These are phyloP conservation scores for Trichoderma parareesei DNA, from an alignment of 495 filamentous ascomycete species.

Conservation along the genomic window DNA sequence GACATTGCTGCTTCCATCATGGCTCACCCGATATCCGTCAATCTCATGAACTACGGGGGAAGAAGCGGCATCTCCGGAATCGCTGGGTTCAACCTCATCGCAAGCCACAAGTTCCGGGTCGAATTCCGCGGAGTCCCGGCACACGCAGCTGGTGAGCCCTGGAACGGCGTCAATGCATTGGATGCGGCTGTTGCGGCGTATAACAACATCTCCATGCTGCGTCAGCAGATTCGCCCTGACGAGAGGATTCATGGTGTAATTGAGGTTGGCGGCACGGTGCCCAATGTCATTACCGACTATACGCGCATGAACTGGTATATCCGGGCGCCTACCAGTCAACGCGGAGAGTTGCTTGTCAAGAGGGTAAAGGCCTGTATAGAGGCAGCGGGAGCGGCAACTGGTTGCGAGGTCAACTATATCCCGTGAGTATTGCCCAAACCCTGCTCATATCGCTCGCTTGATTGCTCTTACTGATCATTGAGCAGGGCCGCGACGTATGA, in stretches of 20 bases:
- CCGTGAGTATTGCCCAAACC: not conserved
- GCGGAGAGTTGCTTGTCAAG: slow-evolving; percentile 38
- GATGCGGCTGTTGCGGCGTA: slow-evolving; percentile 56
- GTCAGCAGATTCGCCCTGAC: slow-evolving; percentile 47
- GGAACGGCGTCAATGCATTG: slow-evolving; percentile 57
- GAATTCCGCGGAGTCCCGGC: slow-evolving; percentile 41
- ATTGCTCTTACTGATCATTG: slow-evolving; percentile 16
- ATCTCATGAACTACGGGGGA: slow-evolving; percentile 17
- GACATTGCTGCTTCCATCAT: slow-evolving; percentile 43
- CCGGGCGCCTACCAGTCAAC: slow-evolving; percentile 35
- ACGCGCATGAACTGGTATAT: slow-evolving; percentile 50
- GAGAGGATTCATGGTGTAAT: slow-evolving; percentile 27
- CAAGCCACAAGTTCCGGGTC: slow-evolving; percentile 42
- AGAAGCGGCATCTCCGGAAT: slow-evolving; percentile 8
- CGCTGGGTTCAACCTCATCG: slow-evolving; percentile 31
- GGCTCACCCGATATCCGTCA: slow-evolving; percentile 42
- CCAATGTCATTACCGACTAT: slow-evolving; percentile 45
- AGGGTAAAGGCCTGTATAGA: slow-evolving; percentile 48
- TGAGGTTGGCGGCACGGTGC: slow-evolving; percentile 22
- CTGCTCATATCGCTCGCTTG: too few relatives aligned
- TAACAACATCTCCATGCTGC: slow-evolving; percentile 52
- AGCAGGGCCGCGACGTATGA: slow-evolving; percentile 31
- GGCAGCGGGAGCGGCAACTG: slow-evolving; percentile 47
- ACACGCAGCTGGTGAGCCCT: slow-evolving; percentile 54
- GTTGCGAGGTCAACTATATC: slow-evolving; percentile 38